phyloP scores from a whole-genome alignment of 768 basidiomycete genomes.

The Lentinula lateritia region DNA sequence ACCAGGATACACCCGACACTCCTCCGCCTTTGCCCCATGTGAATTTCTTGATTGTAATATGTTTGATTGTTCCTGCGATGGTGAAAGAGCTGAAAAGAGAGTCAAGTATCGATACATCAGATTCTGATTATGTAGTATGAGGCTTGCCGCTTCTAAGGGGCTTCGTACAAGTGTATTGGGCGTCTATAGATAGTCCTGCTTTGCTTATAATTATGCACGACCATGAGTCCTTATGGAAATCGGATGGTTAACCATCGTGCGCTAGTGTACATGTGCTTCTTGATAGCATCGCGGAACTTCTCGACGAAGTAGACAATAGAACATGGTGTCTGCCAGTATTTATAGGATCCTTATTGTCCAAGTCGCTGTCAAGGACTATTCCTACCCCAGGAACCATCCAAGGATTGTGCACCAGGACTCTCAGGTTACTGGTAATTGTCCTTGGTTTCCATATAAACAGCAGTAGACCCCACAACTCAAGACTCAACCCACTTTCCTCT shows the following conservation, averaged over 20 bases:
- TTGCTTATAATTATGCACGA: background rate
- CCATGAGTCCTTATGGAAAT: background rate
- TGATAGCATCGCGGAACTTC: background rate
- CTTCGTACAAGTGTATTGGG: background rate
- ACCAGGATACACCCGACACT: too few relatives aligned
- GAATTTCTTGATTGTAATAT: too few relatives aligned
- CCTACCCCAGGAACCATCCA: conserved; percentile 1
- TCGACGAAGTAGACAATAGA: background rate
- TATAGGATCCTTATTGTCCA: conserved; percentile 2
- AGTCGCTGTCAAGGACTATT: background rate
- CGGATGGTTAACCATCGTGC: background rate
- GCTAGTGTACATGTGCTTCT: background rate
- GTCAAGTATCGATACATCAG: background rate
- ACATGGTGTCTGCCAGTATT: background rate
- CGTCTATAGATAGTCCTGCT: background rate
- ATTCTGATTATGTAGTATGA: background rate
- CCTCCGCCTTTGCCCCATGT: too few relatives aligned
- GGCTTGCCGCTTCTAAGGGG: background rate
- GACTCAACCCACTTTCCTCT: background rate
- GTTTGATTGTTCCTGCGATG: too few relatives aligned
- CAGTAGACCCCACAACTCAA: background rate
- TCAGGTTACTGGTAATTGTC: background rate
- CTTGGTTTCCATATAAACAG: background rate
- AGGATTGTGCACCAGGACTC: background rate
- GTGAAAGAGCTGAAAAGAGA: too few relatives aligned